Evolutionary conservation across 2,329 filamentous ascomycete species (phyloP), one percentile per base, ranked within the genome.

Genomic region (Trichophyton schoenleinii): DNA sequence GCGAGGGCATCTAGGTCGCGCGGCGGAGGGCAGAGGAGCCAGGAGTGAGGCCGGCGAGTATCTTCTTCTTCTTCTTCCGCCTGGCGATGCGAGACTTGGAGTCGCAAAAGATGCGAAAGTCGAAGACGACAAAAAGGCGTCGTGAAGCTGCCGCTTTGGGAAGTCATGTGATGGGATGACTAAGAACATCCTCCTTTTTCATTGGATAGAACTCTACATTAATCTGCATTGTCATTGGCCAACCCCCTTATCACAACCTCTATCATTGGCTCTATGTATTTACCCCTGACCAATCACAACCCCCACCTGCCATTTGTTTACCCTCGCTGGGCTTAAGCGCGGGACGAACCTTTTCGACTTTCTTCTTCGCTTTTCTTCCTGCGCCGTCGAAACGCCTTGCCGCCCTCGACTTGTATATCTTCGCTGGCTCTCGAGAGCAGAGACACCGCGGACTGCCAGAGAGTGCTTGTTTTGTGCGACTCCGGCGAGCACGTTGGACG

Each of bases 321-420:
- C 44, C 44, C 44, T 7, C 20, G 6, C 44, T 25, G 8, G 34
- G 9, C 34, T 38, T 25, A 48, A 48, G 44, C 49, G 49, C 49
- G 49, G 49, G 49, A 53, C 25, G 49, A 53, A 53, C 49, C 55
- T 58, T 57, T 36, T 42, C 55, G 53, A 31, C 31, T 13, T 41
- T 31, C 31, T 31, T 57, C 52, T 57, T 57, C 52, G 7, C 38
- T 38, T 31, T 58, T n/a, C 31, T 25, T 15, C 55, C 18, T 22
- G 3, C n/a, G 20, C 4, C 28, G 25, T 31, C 28, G 28, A 31
- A 28, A 31, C 28, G 28, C 28, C 7, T 31, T 31, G 28, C 28
- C 28, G 28, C 53, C 53, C 49, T 34, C 28, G 7, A 25, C 49
- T 22, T 53, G 2, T 25, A 11, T 15, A 15, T 18, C 49, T 53